Evolutionary conservation across 2,329 filamentous ascomycete genomes (phyloP).

Genomic region (Cladorrhinum sp.): DNA sequence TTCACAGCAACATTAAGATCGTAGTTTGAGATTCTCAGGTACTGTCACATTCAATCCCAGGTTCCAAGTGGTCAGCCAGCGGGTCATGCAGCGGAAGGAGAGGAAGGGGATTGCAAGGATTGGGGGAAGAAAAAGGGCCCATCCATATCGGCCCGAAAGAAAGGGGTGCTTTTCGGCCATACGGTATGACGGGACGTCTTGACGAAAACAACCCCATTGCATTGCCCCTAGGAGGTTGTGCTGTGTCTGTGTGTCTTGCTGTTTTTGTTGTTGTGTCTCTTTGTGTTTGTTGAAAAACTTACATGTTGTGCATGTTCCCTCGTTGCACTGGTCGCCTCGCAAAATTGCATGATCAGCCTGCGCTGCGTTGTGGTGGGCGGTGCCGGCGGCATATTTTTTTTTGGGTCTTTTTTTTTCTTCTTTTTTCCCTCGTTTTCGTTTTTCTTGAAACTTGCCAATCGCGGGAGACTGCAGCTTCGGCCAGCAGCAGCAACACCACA

Average conservation of each 20-base stretch:
- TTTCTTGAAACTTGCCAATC: neutral
- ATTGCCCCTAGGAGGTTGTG: too few relatives aligned
- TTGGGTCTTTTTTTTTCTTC: neutral
- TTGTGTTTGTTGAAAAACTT: slow-evolving; percentile 26
- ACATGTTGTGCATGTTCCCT: slow-evolving; percentile 46
- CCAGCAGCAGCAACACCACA: slow-evolving; percentile 1
- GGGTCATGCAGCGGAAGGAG: slow-evolving; percentile 20
- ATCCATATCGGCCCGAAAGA: slow-evolving; percentile 28
- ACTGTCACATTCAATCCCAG: slow-evolving; percentile 36
- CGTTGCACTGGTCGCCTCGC: slow-evolving; percentile 41
- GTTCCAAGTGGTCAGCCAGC: slow-evolving; percentile 14
- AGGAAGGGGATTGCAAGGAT: slow-evolving; percentile 11
- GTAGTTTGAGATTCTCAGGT: slow-evolving; percentile 47
- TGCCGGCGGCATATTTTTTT: slow-evolving; percentile 25
- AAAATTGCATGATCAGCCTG: slow-evolving; percentile 41
- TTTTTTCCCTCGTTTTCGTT: neutral
- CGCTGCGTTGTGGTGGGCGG: slow-evolving; percentile 34
- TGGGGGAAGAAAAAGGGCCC: slow-evolving; percentile 14
- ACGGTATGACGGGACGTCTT: slow-evolving; percentile 16
- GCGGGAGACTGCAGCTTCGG: neutral
- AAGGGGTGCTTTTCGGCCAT: slow-evolving; percentile 12
- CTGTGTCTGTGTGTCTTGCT: neutral
- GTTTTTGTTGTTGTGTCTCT: neutral
- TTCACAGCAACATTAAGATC: slow-evolving; percentile 54
- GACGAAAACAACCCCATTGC: neutral